Evolutionary conservation across 768 basidiomycete species (phyloP), one percentile per base, ranked within the genome.

Genomic region (Hypholoma sublateritium): DNA sequence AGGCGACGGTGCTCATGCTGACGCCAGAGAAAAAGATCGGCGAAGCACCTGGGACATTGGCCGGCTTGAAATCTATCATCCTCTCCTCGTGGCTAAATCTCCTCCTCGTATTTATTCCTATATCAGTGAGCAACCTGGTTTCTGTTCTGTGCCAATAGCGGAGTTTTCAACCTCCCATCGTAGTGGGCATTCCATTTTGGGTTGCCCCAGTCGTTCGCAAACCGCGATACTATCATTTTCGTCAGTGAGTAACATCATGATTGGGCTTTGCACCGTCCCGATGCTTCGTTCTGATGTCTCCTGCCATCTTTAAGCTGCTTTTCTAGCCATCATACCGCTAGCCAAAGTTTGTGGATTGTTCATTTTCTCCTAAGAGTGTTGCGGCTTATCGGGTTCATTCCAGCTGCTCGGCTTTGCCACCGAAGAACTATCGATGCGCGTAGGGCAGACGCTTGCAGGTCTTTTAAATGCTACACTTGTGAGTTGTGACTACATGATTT

Each of bases 391-490:
- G 50, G 22, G 7, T 36, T 54, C n/a, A n/a, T n/a, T n/a, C 13
- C 55, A 91, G 88, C 71, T 93, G 4, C 78, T 94, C 2, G 88
- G 86, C 1, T 93, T 93, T 65, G 91, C 91, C 1, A 95, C 93
- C 0, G 93, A 95, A 57, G 90, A 95, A 60, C 62, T 95, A 16
- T 89, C 93, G 3, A 65, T 92, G 54, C 84, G 91, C 28, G 86
- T 93, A 1, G 93, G 92, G 1, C 87, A 91, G 69, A 91, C 91
- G 1, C 72, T 93, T 11, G 91, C 91, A 3, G 92, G 92, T 37
- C 79, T 95, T 2, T 68, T 95, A 54, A 95, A 94, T 71, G 93
- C 93, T 19, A 95, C 92, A 13, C 74, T 92, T 61, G 88, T 91
- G 62, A 60, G 81, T 67, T 47, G 46, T 36, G 41, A 17, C 34